Evolutionary conservation across 192 early-diverging fungal genomes (phyloP).

Genomic region (Mortierella antarctica): DNA sequence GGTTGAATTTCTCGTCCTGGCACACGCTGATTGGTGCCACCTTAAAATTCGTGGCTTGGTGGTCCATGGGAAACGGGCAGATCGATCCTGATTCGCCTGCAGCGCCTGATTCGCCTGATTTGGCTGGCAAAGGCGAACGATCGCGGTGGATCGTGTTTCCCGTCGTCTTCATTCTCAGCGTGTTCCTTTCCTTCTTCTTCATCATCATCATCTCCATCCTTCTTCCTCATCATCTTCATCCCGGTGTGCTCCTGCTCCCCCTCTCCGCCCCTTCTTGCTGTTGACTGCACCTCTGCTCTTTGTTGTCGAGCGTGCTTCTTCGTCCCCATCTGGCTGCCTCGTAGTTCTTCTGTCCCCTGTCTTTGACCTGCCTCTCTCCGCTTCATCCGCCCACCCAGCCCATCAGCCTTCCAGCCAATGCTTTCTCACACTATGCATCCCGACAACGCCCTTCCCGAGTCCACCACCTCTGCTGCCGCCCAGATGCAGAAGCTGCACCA

Average conservation of each 20-base stretch:
- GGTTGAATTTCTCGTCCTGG: no score
- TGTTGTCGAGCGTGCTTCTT: conserved; percentile 20
- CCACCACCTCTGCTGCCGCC: conserved; percentile 24
- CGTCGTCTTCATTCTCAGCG: background rate
- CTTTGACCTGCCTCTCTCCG: conserved; percentile 28
- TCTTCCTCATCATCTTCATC: background rate
- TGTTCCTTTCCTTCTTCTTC: conserved; percentile 3
- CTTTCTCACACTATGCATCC: conserved; percentile 38
- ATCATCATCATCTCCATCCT: conserved; percentile 5
- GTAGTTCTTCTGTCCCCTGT: conserved; percentile 34
- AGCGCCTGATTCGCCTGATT: no score
- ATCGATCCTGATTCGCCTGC: no score
- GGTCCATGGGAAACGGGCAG: no score
- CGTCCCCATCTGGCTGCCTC: conserved; percentile 3
- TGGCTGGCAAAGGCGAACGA: no score
- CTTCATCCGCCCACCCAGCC: background rate
- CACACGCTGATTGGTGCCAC: no score
- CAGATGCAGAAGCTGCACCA: conserved; percentile 48
- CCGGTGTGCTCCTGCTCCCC: background rate
- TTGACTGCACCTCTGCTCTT: conserved; percentile 29
- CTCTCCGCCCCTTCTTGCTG: conserved; percentile 3
- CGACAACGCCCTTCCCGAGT: conserved; percentile 19
- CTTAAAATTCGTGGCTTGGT: no score
- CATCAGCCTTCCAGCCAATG: background rate
- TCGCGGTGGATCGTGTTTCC: conserved; percentile 17